These are phyloP conservation scores for Botryobasidium botryosum DNA, from an alignment of 768 basidiomycete genomes.

Conservation along the genomic window DNA sequence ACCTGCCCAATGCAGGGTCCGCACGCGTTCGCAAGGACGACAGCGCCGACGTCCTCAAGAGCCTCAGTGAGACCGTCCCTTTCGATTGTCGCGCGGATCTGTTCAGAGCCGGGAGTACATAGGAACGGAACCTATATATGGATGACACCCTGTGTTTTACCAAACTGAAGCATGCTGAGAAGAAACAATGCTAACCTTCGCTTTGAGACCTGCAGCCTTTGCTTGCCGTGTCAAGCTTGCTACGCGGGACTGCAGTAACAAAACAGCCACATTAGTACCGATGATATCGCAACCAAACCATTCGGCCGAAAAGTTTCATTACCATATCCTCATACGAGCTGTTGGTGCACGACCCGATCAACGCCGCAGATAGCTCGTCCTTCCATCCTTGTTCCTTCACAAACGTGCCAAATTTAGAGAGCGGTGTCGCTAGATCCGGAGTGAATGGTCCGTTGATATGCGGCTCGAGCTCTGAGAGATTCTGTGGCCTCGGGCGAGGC, in stretches of 20 bases:
- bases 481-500: conserved; percentile 27
- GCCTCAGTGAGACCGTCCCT: conserved; percentile 72
- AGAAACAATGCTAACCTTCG: conserved; percentile 37
- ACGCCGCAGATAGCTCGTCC: conserved; percentile 72
- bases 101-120: conserved; percentile 83
- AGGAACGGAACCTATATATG: conserved; percentile 53
- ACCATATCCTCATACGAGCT: conserved; percentile 97
- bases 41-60: conserved; percentile 79
- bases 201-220: conserved; percentile 57
- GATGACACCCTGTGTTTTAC: background rate
- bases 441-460: conserved; percentile 96
- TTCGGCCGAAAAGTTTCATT: conserved; percentile 7
- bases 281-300: background rate
- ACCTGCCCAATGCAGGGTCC: conserved; percentile 98
- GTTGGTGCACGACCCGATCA: conserved; percentile 99
- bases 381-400: conserved; percentile 82
- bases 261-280: background rate
- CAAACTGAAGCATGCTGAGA: background rate
- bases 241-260: conserved; percentile 52
- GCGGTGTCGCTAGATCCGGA: conserved; percentile 85
- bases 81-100: conserved; percentile 95
- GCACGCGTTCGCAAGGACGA: conserved; percentile 93
- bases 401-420: conserved; percentile 73
- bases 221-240: conserved; percentile 86
- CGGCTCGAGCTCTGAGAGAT: conserved; percentile 77